These are phyloP conservation scores for Talaromyces marneffei DNA, from an alignment of 2,329 filamentous ascomycete species.

Conservation along the genomic window DNA sequence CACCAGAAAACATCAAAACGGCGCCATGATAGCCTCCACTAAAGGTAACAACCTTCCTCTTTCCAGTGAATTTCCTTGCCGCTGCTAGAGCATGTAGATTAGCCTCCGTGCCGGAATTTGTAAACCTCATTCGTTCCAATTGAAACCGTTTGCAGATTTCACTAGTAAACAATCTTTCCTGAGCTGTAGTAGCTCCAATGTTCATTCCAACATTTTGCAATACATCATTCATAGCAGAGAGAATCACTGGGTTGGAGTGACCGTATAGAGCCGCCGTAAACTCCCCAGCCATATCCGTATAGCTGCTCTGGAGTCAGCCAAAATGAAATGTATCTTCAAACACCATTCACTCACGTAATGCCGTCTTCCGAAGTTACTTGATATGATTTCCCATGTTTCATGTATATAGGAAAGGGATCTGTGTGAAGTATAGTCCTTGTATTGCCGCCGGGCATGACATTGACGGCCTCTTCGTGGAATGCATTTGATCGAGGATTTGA, in stretches of 20 bases:
- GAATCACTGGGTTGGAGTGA: slow-evolving; percentile 55
- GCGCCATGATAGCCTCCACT: background rate
- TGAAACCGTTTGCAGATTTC: slow-evolving; percentile 50
- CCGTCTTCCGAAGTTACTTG: background rate
- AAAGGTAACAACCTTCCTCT: slow-evolving; percentile 16
- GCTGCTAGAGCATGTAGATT: slow-evolving; percentile 55
- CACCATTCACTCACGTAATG: background rate
- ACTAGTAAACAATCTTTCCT: slow-evolving; percentile 49
- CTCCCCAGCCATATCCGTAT: slow-evolving; percentile 56
- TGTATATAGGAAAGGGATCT: slow-evolving; percentile 29
- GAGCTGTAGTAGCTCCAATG: slow-evolving; percentile 48
- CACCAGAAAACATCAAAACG: background rate
- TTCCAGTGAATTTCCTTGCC: slow-evolving; percentile 45
- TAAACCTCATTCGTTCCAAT: slow-evolving; percentile 55
- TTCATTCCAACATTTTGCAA: slow-evolving; percentile 47
- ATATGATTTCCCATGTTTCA: slow-evolving; percentile 18
- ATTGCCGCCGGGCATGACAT: slow-evolving; percentile 19
- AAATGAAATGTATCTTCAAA: background rate
- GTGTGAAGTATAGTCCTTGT: slow-evolving; percentile 23
- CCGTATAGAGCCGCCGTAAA: slow-evolving; percentile 62
- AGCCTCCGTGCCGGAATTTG: slow-evolving; percentile 62
- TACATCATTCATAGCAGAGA: slow-evolving; percentile 43
- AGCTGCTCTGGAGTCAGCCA: slow-evolving; percentile 9
- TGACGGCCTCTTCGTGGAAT: background rate
- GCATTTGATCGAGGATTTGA: background rate